Percentiles rank a stretch among this genome's conserved stretches.
phyloP scores from a whole-genome alignment of 192 early-diverging fungal genomes.

The Glomus cerebriforme region DNA sequence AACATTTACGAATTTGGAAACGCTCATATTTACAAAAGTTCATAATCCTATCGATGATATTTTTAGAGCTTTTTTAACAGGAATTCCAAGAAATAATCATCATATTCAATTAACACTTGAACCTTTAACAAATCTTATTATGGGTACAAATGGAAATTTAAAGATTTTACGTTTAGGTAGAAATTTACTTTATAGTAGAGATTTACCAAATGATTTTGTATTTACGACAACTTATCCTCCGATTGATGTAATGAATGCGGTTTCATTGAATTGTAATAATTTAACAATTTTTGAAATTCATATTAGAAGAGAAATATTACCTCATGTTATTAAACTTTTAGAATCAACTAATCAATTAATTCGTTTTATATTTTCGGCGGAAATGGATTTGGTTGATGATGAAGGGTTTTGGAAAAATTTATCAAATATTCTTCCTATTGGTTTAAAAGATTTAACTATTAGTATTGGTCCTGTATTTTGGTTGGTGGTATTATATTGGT shows the following conservation, averaged over 20 bases:
- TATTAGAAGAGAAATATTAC: neutral
- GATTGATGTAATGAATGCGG: neutral
- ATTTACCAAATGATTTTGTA: neutral
- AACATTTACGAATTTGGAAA: neutral
- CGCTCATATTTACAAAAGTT: neutral
- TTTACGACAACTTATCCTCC: neutral
- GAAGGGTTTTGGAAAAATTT: neutral
- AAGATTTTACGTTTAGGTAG: neutral
- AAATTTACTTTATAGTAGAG: neutral
- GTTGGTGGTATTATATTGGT: neutral
- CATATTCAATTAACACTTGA: neutral
- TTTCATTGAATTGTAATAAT: neutral
- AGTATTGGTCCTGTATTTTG: neutral
- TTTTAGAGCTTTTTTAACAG: neutral
- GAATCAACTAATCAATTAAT: neutral
- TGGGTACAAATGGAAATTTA: neutral
- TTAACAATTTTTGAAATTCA: neutral
- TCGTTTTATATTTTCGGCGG: neutral
- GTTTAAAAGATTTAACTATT: neutral
- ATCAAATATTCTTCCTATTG: neutral
- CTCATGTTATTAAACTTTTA: neutral
- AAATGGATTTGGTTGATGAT: neutral
- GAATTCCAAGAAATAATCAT: neutral
- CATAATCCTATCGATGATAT: neutral
- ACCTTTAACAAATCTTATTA: neutral